Conservation (phyloP, 169 alveolate species). For the Plasmodium inui region DNA sequence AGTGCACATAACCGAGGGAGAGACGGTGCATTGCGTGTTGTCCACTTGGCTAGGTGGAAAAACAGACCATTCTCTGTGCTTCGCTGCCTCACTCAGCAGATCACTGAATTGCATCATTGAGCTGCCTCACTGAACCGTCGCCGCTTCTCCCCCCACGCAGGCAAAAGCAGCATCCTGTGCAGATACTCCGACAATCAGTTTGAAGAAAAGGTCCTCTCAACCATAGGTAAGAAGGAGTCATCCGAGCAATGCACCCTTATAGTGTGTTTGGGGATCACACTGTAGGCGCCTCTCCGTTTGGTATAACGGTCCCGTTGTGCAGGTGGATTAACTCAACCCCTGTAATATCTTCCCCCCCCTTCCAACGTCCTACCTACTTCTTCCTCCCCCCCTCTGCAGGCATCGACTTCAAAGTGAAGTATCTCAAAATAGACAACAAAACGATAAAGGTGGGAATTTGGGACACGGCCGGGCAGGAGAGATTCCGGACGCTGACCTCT, state of each 20-base stretch:
- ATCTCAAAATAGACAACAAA: slow-evolving; percentile 33
- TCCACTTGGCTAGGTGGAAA: background rate
- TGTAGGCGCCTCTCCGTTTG: background rate
- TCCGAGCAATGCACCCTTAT: too few relatives aligned
- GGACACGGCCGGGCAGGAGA: slow-evolving; percentile 98
- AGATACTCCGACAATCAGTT: slow-evolving; percentile 88
- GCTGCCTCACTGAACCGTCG: background rate
- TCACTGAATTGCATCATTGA: too few relatives aligned
- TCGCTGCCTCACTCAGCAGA: background rate
- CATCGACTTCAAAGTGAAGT: slow-evolving; percentile 46
- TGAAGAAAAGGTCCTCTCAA: slow-evolving; percentile 83
- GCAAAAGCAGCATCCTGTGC: slow-evolving; percentile 83
- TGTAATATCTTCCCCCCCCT: too few relatives aligned
- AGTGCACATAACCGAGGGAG: background rate
- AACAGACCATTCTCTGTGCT: background rate
- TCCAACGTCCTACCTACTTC: background rate
- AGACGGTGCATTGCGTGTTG: background rate
- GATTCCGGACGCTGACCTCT: slow-evolving; percentile 95
- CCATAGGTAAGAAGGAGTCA: slow-evolving; percentile 81
- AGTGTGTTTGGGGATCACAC: too few relatives aligned
- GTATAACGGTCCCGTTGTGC: background rate
- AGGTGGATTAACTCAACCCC: background rate
- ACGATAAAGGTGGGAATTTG: slow-evolving; percentile 94
- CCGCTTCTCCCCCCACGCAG: background rate
- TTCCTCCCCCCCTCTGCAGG: background rate